phyloP scores from a whole-genome alignment of 2,329 filamentous ascomycete species.

The Cadophora malorum region DNA sequence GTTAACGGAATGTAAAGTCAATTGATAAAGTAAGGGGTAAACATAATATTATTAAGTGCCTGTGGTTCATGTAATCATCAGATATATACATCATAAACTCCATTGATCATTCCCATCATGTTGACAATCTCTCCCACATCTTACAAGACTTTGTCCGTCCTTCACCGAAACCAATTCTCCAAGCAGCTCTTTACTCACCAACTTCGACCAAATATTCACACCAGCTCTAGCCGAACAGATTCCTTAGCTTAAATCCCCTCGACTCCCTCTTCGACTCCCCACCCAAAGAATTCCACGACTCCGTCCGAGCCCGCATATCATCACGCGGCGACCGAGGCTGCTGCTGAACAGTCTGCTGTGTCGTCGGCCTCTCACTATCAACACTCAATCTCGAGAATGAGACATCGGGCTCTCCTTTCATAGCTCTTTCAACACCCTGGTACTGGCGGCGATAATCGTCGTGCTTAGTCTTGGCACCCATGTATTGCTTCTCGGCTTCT shows the following conservation, averaged over 20 bases:
- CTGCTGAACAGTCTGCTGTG: conserved; percentile 13
- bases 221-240: conserved; percentile 2
- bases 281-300: conserved; percentile 15
- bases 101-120: too few species aligned
- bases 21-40: too few species aligned
- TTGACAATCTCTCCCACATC: too few species aligned
- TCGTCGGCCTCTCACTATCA: conserved; percentile 15
- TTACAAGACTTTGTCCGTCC: too few species aligned
- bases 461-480: conserved; percentile 25
- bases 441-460: conserved; percentile 27
- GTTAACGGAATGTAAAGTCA: too few species aligned
- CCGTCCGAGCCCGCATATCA: neutral
- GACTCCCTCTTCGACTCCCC: conserved; percentile 5
- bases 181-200: too few species aligned
- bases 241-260: neutral
- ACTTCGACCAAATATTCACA: too few species aligned
- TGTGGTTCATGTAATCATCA: too few species aligned
- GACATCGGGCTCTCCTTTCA: conserved; percentile 23
- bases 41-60: too few species aligned
- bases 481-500: conserved; percentile 20
- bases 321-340: neutral
- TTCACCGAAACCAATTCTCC: too few species aligned
- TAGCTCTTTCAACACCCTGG: conserved; percentile 23
- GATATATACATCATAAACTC: too few species aligned
- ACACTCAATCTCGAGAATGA: conserved; percentile 16